Evolutionary conservation across 495 filamentous ascomycete genomes (phyloP), one percentile per base, ranked within the genome.

Genomic region (Chaetomium fimeti): DNA sequence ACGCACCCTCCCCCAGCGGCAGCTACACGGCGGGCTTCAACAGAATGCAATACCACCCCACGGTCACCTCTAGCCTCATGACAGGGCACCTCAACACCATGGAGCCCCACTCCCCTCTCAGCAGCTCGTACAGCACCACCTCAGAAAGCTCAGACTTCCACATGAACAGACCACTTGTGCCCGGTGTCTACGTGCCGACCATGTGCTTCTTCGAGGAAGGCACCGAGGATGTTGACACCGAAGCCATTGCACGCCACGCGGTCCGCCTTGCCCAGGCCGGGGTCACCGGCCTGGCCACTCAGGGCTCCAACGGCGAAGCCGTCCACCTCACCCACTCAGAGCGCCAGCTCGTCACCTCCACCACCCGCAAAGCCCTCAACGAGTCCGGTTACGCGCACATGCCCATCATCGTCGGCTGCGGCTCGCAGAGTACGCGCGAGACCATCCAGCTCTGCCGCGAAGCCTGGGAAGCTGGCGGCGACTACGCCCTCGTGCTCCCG

Each of bases 261-360:
- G 85, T 90, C 57, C 89, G 90, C 68, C 89, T 97, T n/a, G 91
- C 90, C 57, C 75, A 85, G 58, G 87, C 89, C 52, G 92, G 92
- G 58, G 85, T 95, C 40, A 84, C 87, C 47, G 92, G 92, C 55
- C 80, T 97, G 45, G 86, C 90, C 54, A 91, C 90, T 20, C 91
- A 95, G 75, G 92, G 92, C 29, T 93, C 90, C 74, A 97, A 96
- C 72, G 92, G 92, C 61, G 92, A 95, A 79, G 91, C 91, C 15
- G 91, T 93, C 18, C 91, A 93, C 68, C 82, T 95, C 51, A 87
- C 86, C 57, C 88, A 88, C 61, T 76, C 83, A 8, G 91, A 94
- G 74, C 84, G 91, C 61, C 85, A 85, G 56, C 73, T 84, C 65
- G 88, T 97, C 66, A 96, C 92, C 3, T 77, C 80, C 22, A 84